Percentiles rank a stretch among this genome's conserved stretches.
phyloP scores from a whole-genome alignment of 768 basidiomycete genomes.

The Amanita pallidorosea region DNA sequence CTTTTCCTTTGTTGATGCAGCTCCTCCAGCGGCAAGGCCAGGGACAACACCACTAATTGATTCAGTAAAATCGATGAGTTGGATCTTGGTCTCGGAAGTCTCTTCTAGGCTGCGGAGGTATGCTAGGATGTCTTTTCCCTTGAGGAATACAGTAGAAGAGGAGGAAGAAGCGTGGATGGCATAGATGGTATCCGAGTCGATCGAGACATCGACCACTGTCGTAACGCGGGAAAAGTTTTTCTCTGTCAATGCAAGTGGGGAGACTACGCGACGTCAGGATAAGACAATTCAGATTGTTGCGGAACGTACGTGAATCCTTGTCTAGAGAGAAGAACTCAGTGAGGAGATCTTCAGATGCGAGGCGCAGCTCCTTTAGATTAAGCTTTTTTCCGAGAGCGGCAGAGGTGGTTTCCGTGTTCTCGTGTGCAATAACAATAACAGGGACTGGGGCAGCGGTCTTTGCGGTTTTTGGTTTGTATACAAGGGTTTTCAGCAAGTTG shows the following conservation, averaged over 20 bases:
- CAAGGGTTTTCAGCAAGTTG: slow-evolving; percentile 76
- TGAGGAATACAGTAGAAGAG: slow-evolving; percentile 63
- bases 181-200: slow-evolving; percentile 50
- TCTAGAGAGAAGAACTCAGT: slow-evolving; percentile 74
- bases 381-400: slow-evolving; percentile 68
- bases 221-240: slow-evolving; percentile 59
- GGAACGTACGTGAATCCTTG: slow-evolving; percentile 76
- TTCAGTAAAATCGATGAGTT: slow-evolving; percentile 63
- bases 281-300: neutral
- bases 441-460: slow-evolving; percentile 79
- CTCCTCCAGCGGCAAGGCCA: slow-evolving; percentile 10
- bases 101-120: slow-evolving; percentile 72
- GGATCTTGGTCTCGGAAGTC: slow-evolving; percentile 50
- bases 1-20: slow-evolving; percentile 40
- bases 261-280: slow-evolving; percentile 41
- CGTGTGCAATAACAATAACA: slow-evolving; percentile 78
- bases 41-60: slow-evolving; percentile 34
- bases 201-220: slow-evolving; percentile 69
- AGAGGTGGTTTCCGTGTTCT: slow-evolving; percentile 77
- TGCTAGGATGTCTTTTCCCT: slow-evolving; percentile 61
- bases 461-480: slow-evolving; percentile 96
- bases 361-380: slow-evolving; percentile 76
- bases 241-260: slow-evolving; percentile 62
- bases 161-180: slow-evolving; percentile 73
- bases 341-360: slow-evolving; percentile 81